phyloP scores from a whole-genome alignment of 176 grass and related monocot species.

The Hordeum marinum region DNA sequence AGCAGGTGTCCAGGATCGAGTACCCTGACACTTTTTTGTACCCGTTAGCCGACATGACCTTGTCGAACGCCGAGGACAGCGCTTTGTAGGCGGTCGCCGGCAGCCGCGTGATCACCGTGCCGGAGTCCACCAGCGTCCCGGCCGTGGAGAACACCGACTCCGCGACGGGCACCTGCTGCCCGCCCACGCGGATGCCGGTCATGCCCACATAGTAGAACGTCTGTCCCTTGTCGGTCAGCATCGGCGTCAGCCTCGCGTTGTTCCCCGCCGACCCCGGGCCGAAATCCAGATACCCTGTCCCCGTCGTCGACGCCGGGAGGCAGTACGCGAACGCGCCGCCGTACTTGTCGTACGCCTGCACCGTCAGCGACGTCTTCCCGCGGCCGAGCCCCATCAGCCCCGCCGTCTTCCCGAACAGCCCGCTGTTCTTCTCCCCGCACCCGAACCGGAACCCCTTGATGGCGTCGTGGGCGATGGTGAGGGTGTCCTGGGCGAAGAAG shows the following conservation, averaged over 20 bases:
- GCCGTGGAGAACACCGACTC: constrained; percentile 37
- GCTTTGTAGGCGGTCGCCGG: constrained; percentile 58
- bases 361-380: constrained; percentile 42
- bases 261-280: constrained; percentile 8
- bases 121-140: constrained; percentile 75
- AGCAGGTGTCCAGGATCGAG: constrained; percentile 57
- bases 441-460: constrained; percentile 48
- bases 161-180: constrained; percentile 25
- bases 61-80: constrained; percentile 41
- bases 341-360: constrained; percentile 50
- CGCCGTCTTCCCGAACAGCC: constrained; percentile 52
- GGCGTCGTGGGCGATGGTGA: constrained; percentile 38
- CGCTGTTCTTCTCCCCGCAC: constrained; percentile 67
- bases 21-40: constrained; percentile 34
- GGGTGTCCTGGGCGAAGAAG: constrained; percentile 62
- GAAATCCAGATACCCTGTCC: constrained; percentile 61
- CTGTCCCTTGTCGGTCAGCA: constrained; percentile 35
- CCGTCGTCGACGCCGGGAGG: constrained; percentile 39
- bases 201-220: constrained; percentile 80
- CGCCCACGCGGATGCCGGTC: constrained; percentile 47
- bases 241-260: constrained; percentile 52
- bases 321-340: constrained; percentile 71
- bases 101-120: constrained; percentile 82
- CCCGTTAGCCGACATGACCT: constrained; percentile 29
- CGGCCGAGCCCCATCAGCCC: constrained; percentile 80